phyloP scores from a whole-genome alignment of 768 basidiomycete genomes.

The Mycena amicta region DNA sequence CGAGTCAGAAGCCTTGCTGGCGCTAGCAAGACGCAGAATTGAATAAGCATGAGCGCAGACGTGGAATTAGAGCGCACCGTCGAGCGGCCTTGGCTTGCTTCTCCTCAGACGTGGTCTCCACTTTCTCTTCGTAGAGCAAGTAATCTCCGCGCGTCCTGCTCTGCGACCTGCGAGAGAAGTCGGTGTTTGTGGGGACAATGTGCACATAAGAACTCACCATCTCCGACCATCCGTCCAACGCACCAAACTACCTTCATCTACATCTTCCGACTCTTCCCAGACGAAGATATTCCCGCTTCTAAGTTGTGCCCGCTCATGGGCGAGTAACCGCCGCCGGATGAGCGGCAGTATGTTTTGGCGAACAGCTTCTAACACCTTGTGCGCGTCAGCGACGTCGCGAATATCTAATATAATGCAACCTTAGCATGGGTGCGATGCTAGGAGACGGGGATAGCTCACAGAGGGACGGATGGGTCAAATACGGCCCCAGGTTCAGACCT shows the following conservation, averaged over 20 bases:
- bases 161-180: slow-evolving; percentile 60
- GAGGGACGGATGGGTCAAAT: too few species aligned
- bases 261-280: slow-evolving; percentile 79
- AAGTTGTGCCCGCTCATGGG: slow-evolving; percentile 70
- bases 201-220: slow-evolving; percentile 49
- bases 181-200: slow-evolving; percentile 6
- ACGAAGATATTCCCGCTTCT: slow-evolving; percentile 78
- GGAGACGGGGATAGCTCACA: too few species aligned
- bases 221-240: slow-evolving; percentile 84
- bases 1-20: slow-evolving; percentile 35
- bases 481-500: too few species aligned
- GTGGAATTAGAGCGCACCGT: slow-evolving; percentile 35
- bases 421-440: too few species aligned
- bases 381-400: slow-evolving; percentile 79
- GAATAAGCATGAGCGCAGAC: too few species aligned
- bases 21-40: slow-evolving; percentile 19
- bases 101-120: slow-evolving; percentile 79
- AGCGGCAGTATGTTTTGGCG: slow-evolving; percentile 69
- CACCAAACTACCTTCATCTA: slow-evolving; percentile 65
- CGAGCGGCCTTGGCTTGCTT: slow-evolving; percentile 79
- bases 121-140: slow-evolving; percentile 82
- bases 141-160: slow-evolving; percentile 84
- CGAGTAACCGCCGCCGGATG: slow-evolving; percentile 68
- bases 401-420: too few species aligned
- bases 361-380: slow-evolving; percentile 76